A percentile compares a stretch with the other conserved stretches of the same genome.
Conservation (phyloP, 2,329 filamentous ascomycete genomes). For the Stagonosporopsis tanaceti region DNA sequence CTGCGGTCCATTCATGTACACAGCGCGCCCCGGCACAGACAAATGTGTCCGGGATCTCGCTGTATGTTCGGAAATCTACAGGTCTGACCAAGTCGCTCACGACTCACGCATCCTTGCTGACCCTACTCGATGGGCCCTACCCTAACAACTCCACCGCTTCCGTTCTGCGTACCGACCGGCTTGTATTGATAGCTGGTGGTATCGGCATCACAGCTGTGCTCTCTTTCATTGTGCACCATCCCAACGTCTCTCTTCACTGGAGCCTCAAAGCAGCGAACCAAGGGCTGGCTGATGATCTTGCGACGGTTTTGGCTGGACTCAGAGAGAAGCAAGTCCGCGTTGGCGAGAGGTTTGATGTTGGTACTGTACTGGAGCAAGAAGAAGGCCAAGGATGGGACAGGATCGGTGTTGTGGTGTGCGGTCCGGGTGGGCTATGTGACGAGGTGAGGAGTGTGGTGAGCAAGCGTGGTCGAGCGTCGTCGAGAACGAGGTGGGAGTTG, state of each 20-base stretch:
- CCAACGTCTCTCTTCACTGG: conserved; percentile 53
- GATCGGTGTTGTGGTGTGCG: conserved; percentile 54
- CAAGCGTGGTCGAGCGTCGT: conserved; percentile 3
- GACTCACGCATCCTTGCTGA: conserved; percentile 36
- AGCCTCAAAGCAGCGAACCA: conserved; percentile 40
- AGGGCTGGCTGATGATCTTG: conserved; percentile 45
- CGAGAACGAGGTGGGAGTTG: conserved; percentile 27
- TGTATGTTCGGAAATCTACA: conserved; percentile 48
- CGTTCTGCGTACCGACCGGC: conserved; percentile 30
- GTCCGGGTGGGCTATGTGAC: conserved; percentile 53
- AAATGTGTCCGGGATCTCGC: conserved; percentile 39
- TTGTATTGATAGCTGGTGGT: conserved; percentile 56
- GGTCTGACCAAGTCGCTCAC: conserved; percentile 50
- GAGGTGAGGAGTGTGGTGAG: conserved; percentile 44
- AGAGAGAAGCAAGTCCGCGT: conserved; percentile 50
- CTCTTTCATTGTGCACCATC: conserved; percentile 46
- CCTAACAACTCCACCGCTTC: conserved; percentile 38
- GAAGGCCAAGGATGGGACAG: conserved; percentile 43
- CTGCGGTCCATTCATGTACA: not conserved
- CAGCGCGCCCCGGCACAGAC: not conserved
- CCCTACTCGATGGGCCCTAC: conserved; percentile 56
- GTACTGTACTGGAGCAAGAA: conserved; percentile 45
- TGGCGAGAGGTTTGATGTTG: conserved; percentile 48
- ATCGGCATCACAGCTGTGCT: conserved; percentile 58
- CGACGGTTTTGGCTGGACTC: conserved; percentile 28